Evolutionary conservation across 1,139 yeast species (phyloP), one percentile per base, ranked within the genome.

Genomic region (Groenewaldozyma auringiensis): DNA sequence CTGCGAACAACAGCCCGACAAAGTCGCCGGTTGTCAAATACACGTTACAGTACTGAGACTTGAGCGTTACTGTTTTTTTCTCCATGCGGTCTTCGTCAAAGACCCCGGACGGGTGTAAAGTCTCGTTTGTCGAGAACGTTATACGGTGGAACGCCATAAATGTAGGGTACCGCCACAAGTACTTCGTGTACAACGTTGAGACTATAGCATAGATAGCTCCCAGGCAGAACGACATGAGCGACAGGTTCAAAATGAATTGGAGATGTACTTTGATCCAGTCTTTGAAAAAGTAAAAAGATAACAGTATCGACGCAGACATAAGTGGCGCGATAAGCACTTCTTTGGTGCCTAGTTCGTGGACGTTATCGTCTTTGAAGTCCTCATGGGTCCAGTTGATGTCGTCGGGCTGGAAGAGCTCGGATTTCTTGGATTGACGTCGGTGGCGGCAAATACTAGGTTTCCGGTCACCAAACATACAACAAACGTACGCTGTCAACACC

Each of bases 321-420:
- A 75, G 47, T 0, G 81, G 80, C 59, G 72, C 56, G 8, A 60
- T 22, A 4, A 68, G 36, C 0, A 72, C 78, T 25, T 63, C 64
- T 47, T 14, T 17, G 13, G 20, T 4, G 4, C 25, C 21, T 20
- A 35, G 16, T 8, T 16, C 21, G 21, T 35, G 25, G 21, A 14
- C 9, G 4, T 8, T 8, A 13, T 16, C 38, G 8, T 47, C 50
- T 22, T 42, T 17, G 29, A 13, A 18, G n/a, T 18, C 49, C 1
- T 36, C 36, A 13, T 37, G 34, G 13, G 36, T 13, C 40, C 43
- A 37, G 41, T 74, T 78, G 35, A 67, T 61, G 53, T 76, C 81
- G 0, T 71, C 53, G 9, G 72, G 74, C 55, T 78, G 79, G 59
- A 67, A 77, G 21, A 65, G 53, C 1, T 65, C 65, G 41, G 68